Evolutionary conservation across 345 rosid species (phyloP).

Genomic region (Conringia planisiliqua): DNA sequence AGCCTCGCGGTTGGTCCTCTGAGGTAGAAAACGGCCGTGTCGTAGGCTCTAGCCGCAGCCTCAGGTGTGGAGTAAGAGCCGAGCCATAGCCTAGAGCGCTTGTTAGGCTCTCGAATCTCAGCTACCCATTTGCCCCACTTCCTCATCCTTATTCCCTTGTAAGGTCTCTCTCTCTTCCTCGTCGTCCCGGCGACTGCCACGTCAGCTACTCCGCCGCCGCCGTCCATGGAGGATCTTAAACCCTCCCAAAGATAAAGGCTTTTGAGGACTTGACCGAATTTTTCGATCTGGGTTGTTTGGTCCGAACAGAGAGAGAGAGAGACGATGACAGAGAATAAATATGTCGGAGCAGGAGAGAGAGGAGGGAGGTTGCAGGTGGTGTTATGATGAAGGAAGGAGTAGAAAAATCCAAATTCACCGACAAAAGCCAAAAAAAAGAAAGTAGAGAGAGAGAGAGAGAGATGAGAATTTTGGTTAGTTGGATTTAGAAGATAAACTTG

Average conservation of each 20-base stretch:
- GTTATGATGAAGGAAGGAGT: slow-evolving; percentile 16
- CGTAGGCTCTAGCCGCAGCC: slow-evolving; percentile 97
- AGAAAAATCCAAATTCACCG: slow-evolving; percentile 74
- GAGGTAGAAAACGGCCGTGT: slow-evolving; percentile 87
- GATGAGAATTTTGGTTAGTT: slow-evolving; percentile 28
- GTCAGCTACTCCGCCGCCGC: slow-evolving; percentile 41
- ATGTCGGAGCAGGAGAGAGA: slow-evolving; percentile 34
- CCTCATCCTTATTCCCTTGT: slow-evolving; percentile 98
- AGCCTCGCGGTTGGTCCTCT: slow-evolving; percentile 94
- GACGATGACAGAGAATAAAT: slow-evolving; percentile 25
- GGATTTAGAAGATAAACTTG: slow-evolving; percentile 32
- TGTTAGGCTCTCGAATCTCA: slow-evolving; percentile 96
- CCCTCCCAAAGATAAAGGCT: not conserved
- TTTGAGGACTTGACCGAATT: not conserved
- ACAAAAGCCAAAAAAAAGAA: slow-evolving; percentile 43
- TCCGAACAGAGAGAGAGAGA: slow-evolving; percentile 27
- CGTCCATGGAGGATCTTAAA: slow-evolving; percentile 28
- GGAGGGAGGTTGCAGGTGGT: slow-evolving; percentile 39
- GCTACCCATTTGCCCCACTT: slow-evolving; percentile 99
- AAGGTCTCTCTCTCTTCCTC: slow-evolving; percentile 55
- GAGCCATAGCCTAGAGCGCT: slow-evolving; percentile 91
- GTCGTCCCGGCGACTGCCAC: slow-evolving; percentile 30
- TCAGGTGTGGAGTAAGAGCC: slow-evolving; percentile 92
- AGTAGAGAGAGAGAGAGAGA: not conserved
- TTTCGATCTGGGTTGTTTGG: slow-evolving; percentile 8